Evolutionary conservation across 2,329 filamentous ascomycete species (phyloP).

Genomic region (Fusarium dlaminii): DNA sequence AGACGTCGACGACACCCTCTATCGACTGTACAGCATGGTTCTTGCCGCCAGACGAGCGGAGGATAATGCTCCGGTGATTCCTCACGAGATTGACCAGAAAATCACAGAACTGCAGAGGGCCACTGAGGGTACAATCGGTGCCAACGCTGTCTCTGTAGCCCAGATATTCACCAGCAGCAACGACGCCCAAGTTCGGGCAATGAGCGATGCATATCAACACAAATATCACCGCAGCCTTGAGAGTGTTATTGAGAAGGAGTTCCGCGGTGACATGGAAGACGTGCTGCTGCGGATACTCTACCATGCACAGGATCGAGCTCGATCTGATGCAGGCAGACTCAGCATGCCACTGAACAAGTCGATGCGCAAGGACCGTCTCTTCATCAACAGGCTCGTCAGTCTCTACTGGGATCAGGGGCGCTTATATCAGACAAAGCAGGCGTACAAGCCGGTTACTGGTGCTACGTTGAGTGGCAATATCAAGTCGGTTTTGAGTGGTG

Average conservation of each 20-base stretch:
- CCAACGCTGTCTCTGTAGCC: conserved; percentile 45
- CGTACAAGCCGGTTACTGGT: conserved; percentile 67
- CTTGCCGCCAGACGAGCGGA: conserved; percentile 44
- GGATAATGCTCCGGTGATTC: conserved; percentile 38
- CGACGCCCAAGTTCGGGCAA: conserved; percentile 44
- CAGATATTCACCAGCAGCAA: conserved; percentile 48
- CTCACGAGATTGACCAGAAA: conserved; percentile 47
- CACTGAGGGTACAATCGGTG: conserved; percentile 45
- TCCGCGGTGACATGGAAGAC: conserved; percentile 49
- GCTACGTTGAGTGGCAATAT: conserved; percentile 54
- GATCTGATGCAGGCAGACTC: conserved; percentile 41
- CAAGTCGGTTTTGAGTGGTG: conserved; percentile 41
- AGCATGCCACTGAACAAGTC: conserved; percentile 40
- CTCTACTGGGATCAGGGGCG: conserved; percentile 47
- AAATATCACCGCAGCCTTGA: conserved; percentile 48
- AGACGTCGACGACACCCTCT: conserved; percentile 45
- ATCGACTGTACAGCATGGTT: conserved; percentile 49
- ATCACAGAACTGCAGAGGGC: conserved; percentile 46
- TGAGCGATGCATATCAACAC: conserved; percentile 42
- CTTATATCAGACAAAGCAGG: conserved; percentile 57
- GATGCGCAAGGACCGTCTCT: conserved; percentile 43
- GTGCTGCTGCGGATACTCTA: conserved; percentile 45
- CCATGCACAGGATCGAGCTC: conserved; percentile 35
- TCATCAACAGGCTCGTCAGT: conserved; percentile 46
- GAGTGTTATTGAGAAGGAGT: conserved; percentile 49